Percentiles rank a stretch among this genome's conserved stretches.
Evolutionary conservation across 495 filamentous ascomycete species (phyloP).

Genomic region (Hypoxylon rickii): DNA sequence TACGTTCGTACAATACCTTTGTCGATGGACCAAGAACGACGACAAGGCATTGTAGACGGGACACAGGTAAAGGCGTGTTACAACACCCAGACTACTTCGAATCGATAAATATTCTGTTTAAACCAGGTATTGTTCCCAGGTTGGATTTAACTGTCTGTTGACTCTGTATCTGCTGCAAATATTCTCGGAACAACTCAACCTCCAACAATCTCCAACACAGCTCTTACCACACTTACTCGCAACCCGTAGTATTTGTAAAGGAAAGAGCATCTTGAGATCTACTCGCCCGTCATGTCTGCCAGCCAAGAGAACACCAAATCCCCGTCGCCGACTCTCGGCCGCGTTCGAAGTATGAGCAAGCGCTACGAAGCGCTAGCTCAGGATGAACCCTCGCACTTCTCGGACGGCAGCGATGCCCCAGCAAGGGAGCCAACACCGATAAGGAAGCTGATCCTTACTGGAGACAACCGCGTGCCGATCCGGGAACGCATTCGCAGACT

Average conservation of each 20-base stretch:
- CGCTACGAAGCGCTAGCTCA: background rate
- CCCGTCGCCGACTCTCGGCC: background rate
- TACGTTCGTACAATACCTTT: too few relatives aligned
- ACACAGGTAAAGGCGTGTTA: too few relatives aligned
- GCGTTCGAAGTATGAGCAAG: background rate
- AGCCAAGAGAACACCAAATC: background rate
- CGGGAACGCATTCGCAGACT: slow-evolving; percentile 2
- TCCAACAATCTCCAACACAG: background rate
- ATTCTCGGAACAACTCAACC: background rate
- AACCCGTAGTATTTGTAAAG: too few relatives aligned
- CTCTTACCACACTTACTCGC: too few relatives aligned
- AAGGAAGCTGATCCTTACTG: slow-evolving; percentile 4
- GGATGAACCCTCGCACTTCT: background rate
- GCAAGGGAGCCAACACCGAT: background rate
- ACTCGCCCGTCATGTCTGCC: slow-evolving; percentile 3
- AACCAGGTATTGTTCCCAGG: background rate
- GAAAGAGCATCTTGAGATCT: too few relatives aligned
- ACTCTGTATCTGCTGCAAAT: background rate
- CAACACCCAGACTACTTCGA: too few relatives aligned
- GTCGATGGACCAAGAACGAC: too few relatives aligned
- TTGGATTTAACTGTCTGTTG: too few relatives aligned
- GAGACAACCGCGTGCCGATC: slow-evolving; percentile 7
- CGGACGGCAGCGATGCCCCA: background rate
- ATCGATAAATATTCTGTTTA: background rate
- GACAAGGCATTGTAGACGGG: too few relatives aligned